These are phyloP conservation scores for Cutaneotrichosporon spelunceum DNA, from an alignment of 1,284 basidiomycete species.

Conservation along the genomic window DNA sequence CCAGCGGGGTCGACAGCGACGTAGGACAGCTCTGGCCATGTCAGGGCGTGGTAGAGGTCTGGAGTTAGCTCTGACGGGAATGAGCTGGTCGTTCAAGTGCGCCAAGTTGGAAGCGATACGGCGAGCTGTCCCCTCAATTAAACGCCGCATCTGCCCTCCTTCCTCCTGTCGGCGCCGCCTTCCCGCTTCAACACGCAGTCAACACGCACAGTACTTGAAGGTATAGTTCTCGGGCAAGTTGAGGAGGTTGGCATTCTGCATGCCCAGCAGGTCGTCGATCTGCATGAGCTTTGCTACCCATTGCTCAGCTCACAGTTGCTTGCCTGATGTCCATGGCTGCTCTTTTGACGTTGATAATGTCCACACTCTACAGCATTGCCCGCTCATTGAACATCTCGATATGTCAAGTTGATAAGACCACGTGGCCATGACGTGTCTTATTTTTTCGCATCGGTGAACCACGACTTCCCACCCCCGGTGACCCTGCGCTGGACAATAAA, in stretches of 20 bases:
- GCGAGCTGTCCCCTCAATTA: too few species aligned
- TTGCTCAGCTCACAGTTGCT: slow-evolving; percentile 48
- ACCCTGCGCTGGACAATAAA: slow-evolving; percentile 3
- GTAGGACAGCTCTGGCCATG: slow-evolving; percentile 91
- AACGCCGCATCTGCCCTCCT: neutral
- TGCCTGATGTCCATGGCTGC: slow-evolving; percentile 54
- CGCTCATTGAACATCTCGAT: slow-evolving; percentile 3
- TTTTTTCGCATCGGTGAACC: too few species aligned
- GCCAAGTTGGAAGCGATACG: too few species aligned
- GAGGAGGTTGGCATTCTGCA: slow-evolving; percentile 86
- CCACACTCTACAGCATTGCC: neutral
- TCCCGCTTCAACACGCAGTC: neutral
- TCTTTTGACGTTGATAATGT: neutral
- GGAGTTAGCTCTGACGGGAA: slow-evolving; percentile 5
- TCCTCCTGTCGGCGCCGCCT: neutral
- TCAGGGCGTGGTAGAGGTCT: slow-evolving; percentile 86
- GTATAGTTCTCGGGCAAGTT: slow-evolving; percentile 84
- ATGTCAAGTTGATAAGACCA: neutral
- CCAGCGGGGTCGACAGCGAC: slow-evolving; percentile 88
- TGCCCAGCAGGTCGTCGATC: slow-evolving; percentile 69
- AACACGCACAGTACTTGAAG: slow-evolving; percentile 74
- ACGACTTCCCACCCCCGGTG: neutral
- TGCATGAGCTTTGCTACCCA: slow-evolving; percentile 21
- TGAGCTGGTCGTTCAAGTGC: neutral
- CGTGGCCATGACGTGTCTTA: neutral